A percentile compares a stretch with the other conserved stretches of the same genome.
These are phyloP conservation scores for Hyphopichia buzzinii DNA, from an alignment of 1,139 yeast species.

Conservation along the genomic window DNA sequence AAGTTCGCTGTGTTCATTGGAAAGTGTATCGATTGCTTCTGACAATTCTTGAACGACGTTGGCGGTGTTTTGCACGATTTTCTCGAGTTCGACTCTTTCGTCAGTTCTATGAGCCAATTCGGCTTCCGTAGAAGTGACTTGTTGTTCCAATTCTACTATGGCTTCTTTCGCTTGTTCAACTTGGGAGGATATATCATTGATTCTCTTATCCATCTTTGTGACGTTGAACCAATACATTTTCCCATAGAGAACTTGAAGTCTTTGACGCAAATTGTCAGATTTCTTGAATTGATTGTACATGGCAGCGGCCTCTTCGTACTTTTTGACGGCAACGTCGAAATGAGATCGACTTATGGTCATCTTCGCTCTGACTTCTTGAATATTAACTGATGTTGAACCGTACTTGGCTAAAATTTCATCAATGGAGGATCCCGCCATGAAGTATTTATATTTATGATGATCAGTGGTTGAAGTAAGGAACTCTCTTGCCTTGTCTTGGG, in stretches of 20 bases:
- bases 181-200: constrained; percentile 15
- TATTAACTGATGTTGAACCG: constrained; percentile 37
- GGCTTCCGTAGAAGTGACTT: constrained; percentile 8
- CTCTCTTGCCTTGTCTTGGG: constrained; percentile 93
- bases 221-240: constrained; percentile 66
- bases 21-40: constrained; percentile 19
- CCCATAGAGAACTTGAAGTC: constrained; percentile 50
- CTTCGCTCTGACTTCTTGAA: constrained; percentile 38
- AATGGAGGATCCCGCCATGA: constrained; percentile 77
- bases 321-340: constrained; percentile 24
- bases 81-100: constrained; percentile 20
- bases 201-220: constrained; percentile 31
- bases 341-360: constrained; percentile 30
- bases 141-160: constrained; percentile 14
- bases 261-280: constrained; percentile 41
- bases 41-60: constrained; percentile 10
- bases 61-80: constrained; percentile 14
- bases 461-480: constrained; percentile 77
- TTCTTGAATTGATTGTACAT: constrained; percentile 39
- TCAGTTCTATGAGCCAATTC: constrained; percentile 9
- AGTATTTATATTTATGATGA: constrained; percentile 65
- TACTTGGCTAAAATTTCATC: constrained; percentile 59
- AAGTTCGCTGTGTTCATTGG: constrained; percentile 10
- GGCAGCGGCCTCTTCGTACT: constrained; percentile 34
- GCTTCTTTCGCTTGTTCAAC: constrained; percentile 19